Conservation (phyloP, 345 rosid genomes). For the Atalantia buxifolia region DNA sequence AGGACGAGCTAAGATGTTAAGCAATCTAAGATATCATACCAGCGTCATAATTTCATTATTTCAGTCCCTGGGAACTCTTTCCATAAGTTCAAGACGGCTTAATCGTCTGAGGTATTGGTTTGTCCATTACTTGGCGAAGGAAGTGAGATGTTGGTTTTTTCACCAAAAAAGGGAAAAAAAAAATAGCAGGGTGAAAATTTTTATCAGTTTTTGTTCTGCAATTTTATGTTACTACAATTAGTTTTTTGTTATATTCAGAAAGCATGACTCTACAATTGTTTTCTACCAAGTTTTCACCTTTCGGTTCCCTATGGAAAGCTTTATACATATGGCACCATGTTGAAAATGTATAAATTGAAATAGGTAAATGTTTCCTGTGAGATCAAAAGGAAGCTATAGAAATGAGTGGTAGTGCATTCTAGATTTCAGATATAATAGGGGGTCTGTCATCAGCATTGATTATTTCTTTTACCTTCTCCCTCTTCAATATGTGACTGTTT, state of each 20-base stretch:
- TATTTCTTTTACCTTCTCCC: not conserved
- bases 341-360: not conserved
- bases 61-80: conserved; percentile 89
- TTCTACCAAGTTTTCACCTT: conserved; percentile 1
- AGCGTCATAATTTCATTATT: conserved; percentile 91
- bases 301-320: not conserved
- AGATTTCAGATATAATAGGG: not conserved
- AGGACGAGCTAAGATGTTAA: conserved; percentile 96
- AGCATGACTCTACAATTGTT: not conserved
- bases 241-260: not conserved
- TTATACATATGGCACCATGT: not conserved
- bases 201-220: not conserved
- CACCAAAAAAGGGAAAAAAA: not conserved
- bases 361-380: not conserved
- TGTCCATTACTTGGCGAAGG: not conserved
- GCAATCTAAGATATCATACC: conserved; percentile 98
- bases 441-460: not conserved
- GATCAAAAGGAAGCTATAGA: not conserved
- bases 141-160: not conserved
- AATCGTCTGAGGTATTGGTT: conserved; percentile 82
- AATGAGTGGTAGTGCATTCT: not conserved
- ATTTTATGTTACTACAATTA: not conserved
- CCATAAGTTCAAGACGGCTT: conserved; percentile 86
- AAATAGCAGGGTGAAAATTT: not conserved
- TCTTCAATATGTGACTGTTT: conserved; percentile 11